A percentile compares a stretch with the other conserved stretches of the same genome.
Conservation (phyloP, 768 basidiomycete species). For the Russula abietina region DNA sequence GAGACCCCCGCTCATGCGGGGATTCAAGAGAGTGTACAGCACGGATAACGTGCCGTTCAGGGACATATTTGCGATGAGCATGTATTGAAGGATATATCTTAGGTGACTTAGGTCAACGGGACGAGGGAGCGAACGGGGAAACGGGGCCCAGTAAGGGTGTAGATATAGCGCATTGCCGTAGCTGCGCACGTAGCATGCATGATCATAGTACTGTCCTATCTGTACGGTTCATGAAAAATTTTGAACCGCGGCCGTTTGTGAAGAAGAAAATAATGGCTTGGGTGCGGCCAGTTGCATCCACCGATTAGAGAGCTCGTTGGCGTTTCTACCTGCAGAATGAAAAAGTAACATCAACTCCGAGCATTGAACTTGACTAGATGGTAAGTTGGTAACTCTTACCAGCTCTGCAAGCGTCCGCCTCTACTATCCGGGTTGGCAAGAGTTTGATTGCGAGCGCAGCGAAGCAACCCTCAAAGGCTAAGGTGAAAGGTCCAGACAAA, state of each 20-base stretch:
- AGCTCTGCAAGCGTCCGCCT: slow-evolving; percentile 74
- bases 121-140: not conserved
- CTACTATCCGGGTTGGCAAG: slow-evolving; percentile 78
- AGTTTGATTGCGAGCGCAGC: no score
- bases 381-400: slow-evolving; percentile 34
- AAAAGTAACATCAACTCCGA: not conserved
- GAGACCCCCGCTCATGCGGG: slow-evolving; percentile 60
- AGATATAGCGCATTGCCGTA: slow-evolving; percentile 66
- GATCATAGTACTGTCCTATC: slow-evolving; percentile 78
- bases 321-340: slow-evolving; percentile 42
- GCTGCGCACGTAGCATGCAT: slow-evolving; percentile 66
- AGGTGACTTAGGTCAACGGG: not conserved
- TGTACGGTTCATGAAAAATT: slow-evolving; percentile 72
- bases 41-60: slow-evolving; percentile 60
- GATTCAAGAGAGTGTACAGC: slow-evolving; percentile 74
- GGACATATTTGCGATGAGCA: slow-evolving; percentile 57
- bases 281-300: slow-evolving; percentile 85
- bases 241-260: slow-evolving; percentile 64
- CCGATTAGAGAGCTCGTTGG: slow-evolving; percentile 71
- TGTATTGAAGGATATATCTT: no score
- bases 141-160: slow-evolving; percentile 72
- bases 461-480: no score
- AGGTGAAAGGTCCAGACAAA: no score
- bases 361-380: not conserved
- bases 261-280: slow-evolving; percentile 71